phyloP scores from a whole-genome alignment of 805 yeast species.

The Metschnikowia lunata region DNA sequence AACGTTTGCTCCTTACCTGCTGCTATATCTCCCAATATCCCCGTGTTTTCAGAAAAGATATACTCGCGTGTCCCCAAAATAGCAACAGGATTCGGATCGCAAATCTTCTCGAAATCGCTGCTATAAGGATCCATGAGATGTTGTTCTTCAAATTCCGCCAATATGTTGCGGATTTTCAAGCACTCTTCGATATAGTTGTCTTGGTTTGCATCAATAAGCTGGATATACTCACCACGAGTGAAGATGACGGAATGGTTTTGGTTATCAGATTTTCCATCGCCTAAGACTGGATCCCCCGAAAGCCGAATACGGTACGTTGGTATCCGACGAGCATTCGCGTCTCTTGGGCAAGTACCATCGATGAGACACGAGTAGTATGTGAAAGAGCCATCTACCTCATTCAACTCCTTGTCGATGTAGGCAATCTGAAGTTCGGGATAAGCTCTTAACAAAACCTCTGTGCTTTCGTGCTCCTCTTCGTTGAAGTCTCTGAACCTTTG shows the following conservation, averaged over 20 bases:
- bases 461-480: constrained; percentile 72
- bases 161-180: constrained; percentile 72
- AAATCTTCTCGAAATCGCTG: constrained; percentile 6
- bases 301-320: constrained; percentile 72
- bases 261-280: constrained; percentile 87
- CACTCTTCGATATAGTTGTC: constrained; percentile 85
- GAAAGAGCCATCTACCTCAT: constrained; percentile 58
- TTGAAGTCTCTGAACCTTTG: constrained; percentile 72
- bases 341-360: constrained; percentile 69
- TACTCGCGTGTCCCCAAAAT: constrained; percentile 86
- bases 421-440: constrained; percentile 88
- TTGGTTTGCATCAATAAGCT: constrained; percentile 82
- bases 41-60: constrained; percentile 81
- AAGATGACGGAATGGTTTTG: constrained; percentile 78
- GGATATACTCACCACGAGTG: constrained; percentile 81
- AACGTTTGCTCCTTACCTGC: constrained; percentile 90
- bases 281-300: constrained; percentile 81
- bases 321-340: constrained; percentile 53
- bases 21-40: constrained; percentile 83
- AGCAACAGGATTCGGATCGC: constrained; percentile 48
- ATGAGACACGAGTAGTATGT: constrained; percentile 71
- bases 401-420: constrained; percentile 86
- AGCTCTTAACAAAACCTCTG: constrained; percentile 75
- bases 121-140: constrained; percentile 14
- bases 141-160: constrained; percentile 79